A percentile compares a stretch with the other conserved stretches of the same genome.
These are phyloP conservation scores for Calendula officinalis DNA, from an alignment of 129 eudicot genomes.

Conservation along the genomic window DNA sequence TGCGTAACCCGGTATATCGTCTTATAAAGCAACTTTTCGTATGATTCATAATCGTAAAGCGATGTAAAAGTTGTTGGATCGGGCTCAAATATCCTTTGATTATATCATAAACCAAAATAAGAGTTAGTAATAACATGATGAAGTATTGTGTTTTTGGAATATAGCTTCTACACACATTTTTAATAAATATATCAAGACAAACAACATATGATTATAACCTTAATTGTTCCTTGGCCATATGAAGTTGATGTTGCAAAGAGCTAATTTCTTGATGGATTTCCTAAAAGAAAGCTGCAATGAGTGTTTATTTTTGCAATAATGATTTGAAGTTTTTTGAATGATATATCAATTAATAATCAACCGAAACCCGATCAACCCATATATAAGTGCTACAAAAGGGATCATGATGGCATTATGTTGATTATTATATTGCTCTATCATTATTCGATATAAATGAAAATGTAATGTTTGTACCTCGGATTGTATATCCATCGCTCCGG, in stretches of 20 bases:
- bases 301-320: not conserved
- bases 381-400: too few relatives aligned
- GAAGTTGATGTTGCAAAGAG: slow-evolving; percentile 54
- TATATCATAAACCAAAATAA: too few relatives aligned
- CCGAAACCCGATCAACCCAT: too few relatives aligned
- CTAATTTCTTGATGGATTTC: slow-evolving; percentile 62
- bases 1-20: slow-evolving; percentile 53
- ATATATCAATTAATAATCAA: not conserved
- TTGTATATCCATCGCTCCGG: slow-evolving; percentile 39
- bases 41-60: slow-evolving; percentile 48
- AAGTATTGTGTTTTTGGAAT: not conserved
- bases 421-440: too few relatives aligned
- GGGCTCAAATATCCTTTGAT: slow-evolving; percentile 62
- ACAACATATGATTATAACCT: slow-evolving; percentile 34
- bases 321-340: not conserved
- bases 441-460: not conserved
- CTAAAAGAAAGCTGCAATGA: slow-evolving; percentile 26
- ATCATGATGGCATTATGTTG: too few relatives aligned
- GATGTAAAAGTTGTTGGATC: slow-evolving; percentile 51
- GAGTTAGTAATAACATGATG: slow-evolving; percentile 4
- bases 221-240: slow-evolving; percentile 53
- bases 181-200: not conserved
- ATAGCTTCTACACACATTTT: slow-evolving; percentile 3
- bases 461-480: slow-evolving; percentile 46
- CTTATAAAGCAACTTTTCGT: slow-evolving; percentile 53